Evolutionary conservation across 148 eudicot species (phyloP).

Genomic region (Heliosperma pusillum): DNA sequence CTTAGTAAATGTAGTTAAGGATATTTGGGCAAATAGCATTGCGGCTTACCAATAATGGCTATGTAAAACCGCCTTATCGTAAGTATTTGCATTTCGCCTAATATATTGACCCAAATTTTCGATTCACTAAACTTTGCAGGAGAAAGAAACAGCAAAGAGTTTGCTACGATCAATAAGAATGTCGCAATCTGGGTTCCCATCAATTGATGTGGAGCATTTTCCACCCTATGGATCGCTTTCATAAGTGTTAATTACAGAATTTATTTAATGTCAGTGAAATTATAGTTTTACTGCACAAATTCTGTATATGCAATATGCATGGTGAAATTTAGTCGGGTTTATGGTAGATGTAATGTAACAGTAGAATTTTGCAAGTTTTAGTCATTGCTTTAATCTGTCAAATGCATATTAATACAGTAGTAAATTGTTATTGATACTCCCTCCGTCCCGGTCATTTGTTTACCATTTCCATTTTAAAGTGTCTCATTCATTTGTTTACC

Average conservation of each 20-base stretch:
- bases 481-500: too few relatives aligned
- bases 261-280: not conserved
- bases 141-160: slow-evolving; percentile 90
- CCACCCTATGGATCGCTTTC: slow-evolving; percentile 41
- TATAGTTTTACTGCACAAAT: slow-evolving; percentile 13
- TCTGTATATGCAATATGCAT: slow-evolving; percentile 21
- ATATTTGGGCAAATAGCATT: too few relatives aligned
- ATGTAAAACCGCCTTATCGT: not conserved
- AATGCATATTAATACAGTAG: not conserved
- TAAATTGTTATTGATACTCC: too few relatives aligned
- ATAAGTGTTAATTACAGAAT: slow-evolving; percentile 6
- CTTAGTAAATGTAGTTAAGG: not conserved
- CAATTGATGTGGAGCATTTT: slow-evolving; percentile 59
- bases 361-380: slow-evolving; percentile 11
- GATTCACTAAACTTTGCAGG: slow-evolving; percentile 45
- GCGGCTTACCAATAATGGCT: not conserved
- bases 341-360: slow-evolving; percentile 19
- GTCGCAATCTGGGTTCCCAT: slow-evolving; percentile 51
- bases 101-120: not conserved
- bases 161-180: slow-evolving; percentile 75
- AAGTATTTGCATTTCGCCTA: not conserved
- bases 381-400: not conserved
- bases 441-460: too few relatives aligned
- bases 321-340: slow-evolving; percentile 3
- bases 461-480: too few relatives aligned